Base-by-base conservation (phyloP, 257 asterid genomes). In the Salvia hispanica region DNA sequence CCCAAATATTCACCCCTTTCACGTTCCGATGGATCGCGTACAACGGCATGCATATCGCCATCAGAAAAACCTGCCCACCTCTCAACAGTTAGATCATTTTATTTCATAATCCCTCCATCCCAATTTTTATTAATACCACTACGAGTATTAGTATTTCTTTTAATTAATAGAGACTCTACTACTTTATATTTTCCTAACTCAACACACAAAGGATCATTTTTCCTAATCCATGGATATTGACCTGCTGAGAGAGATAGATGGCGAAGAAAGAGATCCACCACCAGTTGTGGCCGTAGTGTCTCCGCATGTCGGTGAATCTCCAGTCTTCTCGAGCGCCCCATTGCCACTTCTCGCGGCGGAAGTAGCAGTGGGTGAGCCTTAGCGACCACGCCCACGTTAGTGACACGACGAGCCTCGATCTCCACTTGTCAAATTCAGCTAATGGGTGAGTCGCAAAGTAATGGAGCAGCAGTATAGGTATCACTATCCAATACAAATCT, bases 261-360 rank as follows among this genome's bases (percentile, higher is more conserved):
- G 95, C 84, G 72, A 92, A 92, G 81, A 92, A 82, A 21, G 98
- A 92, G 59, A 85, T 43, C 98, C 98, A 86, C 95, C 97, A 88
- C 97, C 98, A 92, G 58, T 62, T 70, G 1, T 69, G 66, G 48
- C 92, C 89, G 52, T 82, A 85, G 76, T 87, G 95, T 1, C 21
- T 73, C 36, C 83, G 76, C 90, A 92, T 78, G 72, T 90, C 96
- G 47, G 79, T 74, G 62, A 90, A 83, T 66, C 98, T 81, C 98
- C 97, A 92, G 72, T 92, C 98, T 77, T 92, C 95, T 33, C 94
- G 83, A 10, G 79, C 89, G 36, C 97, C 98, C 90, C 95, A 92
- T 73, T 86, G 97, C 98, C 97, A 92, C 11, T 79, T 82, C 66
- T 92, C 98, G 0, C 98, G 93, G 64, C 98, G 97, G 76, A 88